A percentile compares a stretch with the other conserved stretches of the same genome.
phyloP scores from a whole-genome alignment of 345 rosid genomes.

The Hibiscus trionum region DNA sequence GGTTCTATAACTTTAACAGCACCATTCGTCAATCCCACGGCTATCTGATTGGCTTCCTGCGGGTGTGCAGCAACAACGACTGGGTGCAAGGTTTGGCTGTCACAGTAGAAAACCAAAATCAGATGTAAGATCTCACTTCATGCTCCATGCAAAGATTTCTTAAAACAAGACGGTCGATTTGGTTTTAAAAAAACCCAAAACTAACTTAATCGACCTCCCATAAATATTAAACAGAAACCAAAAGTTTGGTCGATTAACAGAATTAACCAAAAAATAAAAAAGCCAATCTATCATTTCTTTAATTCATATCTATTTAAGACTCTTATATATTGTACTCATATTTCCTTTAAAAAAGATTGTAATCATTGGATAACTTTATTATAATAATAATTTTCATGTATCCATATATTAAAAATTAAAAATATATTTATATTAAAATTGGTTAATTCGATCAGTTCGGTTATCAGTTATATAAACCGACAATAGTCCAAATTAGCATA shows the following conservation, averaged over 20 bases:
- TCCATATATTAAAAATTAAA: too few species aligned
- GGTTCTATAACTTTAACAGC: conserved; percentile 58
- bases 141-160: not conserved
- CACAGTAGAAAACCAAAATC: conserved; percentile 6
- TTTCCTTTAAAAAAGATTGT: too few species aligned
- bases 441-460: not conserved
- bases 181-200: too few species aligned
- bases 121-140: not conserved
- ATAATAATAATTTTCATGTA: too few species aligned
- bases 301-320: too few species aligned
- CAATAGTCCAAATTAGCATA: not conserved
- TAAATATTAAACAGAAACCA: too few species aligned
- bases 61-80: conserved; percentile 62
- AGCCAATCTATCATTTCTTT: too few species aligned
- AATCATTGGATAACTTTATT: too few species aligned
- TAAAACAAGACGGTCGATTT: not conserved
- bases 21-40: conserved; percentile 63
- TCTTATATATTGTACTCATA: too few species aligned
- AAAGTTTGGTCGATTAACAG: too few species aligned
- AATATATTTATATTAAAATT: not conserved
- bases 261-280: too few species aligned
- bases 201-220: too few species aligned
- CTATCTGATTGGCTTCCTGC: conserved; percentile 60
- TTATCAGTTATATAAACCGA: not conserved
- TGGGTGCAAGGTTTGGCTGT: conserved; percentile 35